Base-by-base conservation (phyloP, 345 rosid genomes). In the Rubroshorea leprosula region DNA sequence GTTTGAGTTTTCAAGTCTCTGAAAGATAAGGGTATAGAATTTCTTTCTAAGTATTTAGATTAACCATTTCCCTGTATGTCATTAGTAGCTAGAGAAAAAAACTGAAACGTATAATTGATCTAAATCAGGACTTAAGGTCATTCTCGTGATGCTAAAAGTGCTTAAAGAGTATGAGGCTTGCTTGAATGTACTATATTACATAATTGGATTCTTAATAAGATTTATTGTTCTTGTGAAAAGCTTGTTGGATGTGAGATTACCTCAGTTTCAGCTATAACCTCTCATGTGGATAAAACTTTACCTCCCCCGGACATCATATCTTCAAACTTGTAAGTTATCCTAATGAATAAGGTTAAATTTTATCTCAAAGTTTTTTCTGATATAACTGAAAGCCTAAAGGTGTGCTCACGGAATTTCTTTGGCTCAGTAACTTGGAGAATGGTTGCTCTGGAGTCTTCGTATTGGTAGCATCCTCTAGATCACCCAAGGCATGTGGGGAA, bases 371-470 rank as follows among this genome's bases (percentile, higher is more conserved):
- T 48, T 19, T 18, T 44, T 59, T 43, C 21, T 59, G 19, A 54
- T 7, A 17, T 18, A 51, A 45, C 55, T 60, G 53, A 51, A 17
- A 55, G 60, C 31, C 50, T 57, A n/a, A 22, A 57, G 38, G 11
- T 26, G 5, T 24, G 16, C 29, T 43, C 15, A 24, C 19, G 49
- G 31, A 57, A 51, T 49, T 63, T 64, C 64, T 46, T 68, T 72
- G 68, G 62, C 78, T 57, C 70, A 89, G 98, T 70, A 85, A 81
- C 62, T 79, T 92, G 68, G 95, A 89, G 73, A 92, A 92, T n/a
- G 98, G 95, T 62, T 86, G 93, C 77, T 81, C 93, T 54, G 97
- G 98, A 57, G 86, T 86, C 51, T 89, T 92, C 71, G 96, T 82
- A 23, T 84, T 92, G 98, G 87, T 86, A 48, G 95, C 89, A 54